Evolutionary conservation across 140 eudicot species (phyloP).

Genomic region (Bidens hawaiensis): DNA sequence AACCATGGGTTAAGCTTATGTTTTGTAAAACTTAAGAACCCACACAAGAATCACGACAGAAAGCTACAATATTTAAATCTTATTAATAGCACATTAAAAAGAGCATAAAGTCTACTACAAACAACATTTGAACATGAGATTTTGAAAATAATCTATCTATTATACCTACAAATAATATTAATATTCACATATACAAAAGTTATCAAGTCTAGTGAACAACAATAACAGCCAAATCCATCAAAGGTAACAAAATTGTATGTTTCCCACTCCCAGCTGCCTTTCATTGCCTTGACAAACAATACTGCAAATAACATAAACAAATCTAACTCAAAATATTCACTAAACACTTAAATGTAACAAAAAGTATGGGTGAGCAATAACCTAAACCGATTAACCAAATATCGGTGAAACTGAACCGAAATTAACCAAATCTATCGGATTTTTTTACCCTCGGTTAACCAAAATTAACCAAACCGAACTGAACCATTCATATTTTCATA

Average conservation of each 20-base stretch:
- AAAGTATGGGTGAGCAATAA: too few relatives aligned
- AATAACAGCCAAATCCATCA: background rate
- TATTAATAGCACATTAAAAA: slow-evolving; percentile 1
- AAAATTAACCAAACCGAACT: too few relatives aligned
- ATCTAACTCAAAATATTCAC: background rate
- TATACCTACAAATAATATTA: slow-evolving; percentile 9
- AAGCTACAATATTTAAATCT: background rate
- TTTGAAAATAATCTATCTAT: background rate
- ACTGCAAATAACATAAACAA: background rate
- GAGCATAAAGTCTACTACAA: background rate
- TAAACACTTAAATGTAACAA: too few relatives aligned
- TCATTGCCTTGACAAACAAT: background rate
- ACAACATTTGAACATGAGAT: slow-evolving; percentile 5
- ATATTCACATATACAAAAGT: background rate
- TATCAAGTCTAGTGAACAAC: background rate
- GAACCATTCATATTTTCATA: too few relatives aligned
- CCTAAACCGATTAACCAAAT: too few relatives aligned
- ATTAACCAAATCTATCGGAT: too few relatives aligned
- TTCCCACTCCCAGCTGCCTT: background rate
- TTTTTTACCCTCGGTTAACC: too few relatives aligned
- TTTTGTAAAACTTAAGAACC: background rate
- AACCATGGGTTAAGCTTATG: too few relatives aligned
- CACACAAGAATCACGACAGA: background rate
- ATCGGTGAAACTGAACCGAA: too few relatives aligned
- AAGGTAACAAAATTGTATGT: background rate